Evolutionary conservation across 495 filamentous ascomycete genomes (phyloP), one percentile per base, ranked within the genome.

Genomic region (Lasiosphaeriaceae sp.): DNA sequence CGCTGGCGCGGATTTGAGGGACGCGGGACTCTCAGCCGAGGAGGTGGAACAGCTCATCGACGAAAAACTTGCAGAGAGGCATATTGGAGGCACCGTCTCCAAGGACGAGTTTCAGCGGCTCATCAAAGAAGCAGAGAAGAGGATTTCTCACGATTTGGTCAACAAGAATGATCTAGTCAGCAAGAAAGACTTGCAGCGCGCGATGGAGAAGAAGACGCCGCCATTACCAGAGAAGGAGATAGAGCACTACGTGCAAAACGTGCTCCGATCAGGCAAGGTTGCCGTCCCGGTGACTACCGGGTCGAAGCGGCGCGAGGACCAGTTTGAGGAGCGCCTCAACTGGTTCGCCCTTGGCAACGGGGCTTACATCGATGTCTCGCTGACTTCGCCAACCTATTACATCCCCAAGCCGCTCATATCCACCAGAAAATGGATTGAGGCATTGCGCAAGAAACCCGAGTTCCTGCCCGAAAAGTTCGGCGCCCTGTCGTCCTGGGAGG

Each of bases 401-500:
- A 3, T 56, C 5, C 45, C 56, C 2, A 59, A 49, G 21, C 50
- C 56, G 4, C 47, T 22, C 3, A 35, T 64, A 41, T 52, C 48
- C 26, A 47, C 63, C 39, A 57, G 66, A n/a, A 31, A 55, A 21
- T 74, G 63, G 65, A 45, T 57, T 43, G 61, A 49, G 57, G 47
- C 54, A 52, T 44, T 34, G 62, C 52, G 57, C 58, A 26, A 55
- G 55, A 26, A 50, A 54, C 50, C 72, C 69, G 52, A 8, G 39
- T 76, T 55, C 58, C 46, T 52, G 17, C 44, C 58, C 2, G 68
- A 73, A 21, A 64, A 60, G 4, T 29, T 23, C 2, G 64, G 66
- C 9, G 87, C 85, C 0, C 70, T 89, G 14, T 62, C 67, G 2
- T 65, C 64, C 26, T 88, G 86, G 82, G 67, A 74, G 2, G 83